These are phyloP conservation scores for Smithsoniella earleae DNA, from an alignment of 163 green algal genomes.

Conservation along the genomic window DNA sequence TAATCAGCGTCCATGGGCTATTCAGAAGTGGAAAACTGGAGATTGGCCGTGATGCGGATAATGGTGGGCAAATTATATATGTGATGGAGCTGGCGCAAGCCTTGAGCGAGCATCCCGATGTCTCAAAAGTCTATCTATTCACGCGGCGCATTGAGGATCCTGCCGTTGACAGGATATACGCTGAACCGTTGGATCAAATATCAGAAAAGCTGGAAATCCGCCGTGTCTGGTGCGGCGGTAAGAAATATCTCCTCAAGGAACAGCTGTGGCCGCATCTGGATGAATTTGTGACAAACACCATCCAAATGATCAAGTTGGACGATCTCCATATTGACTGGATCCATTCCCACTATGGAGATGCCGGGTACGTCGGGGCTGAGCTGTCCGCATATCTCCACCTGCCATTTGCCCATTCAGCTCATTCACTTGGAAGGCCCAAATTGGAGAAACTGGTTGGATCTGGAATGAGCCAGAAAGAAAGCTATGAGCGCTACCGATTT, in stretches of 20 bases:
- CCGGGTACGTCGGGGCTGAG: not conserved
- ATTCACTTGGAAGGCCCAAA: not conserved
- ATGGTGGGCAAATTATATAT: no score
- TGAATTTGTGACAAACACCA: not conserved
- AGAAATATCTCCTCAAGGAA: not conserved
- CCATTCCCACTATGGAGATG: not conserved
- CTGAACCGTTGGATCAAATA: not conserved
- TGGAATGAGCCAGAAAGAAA: not conserved
- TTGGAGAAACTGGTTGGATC: not conserved
- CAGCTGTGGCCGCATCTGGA: not conserved
- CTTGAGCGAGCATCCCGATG: no score
- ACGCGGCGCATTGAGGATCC: not conserved
- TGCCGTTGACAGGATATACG: not conserved
- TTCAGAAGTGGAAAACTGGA: no score
- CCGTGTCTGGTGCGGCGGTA: not conserved
- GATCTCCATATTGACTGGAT: not conserved
- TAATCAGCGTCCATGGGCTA: no score
- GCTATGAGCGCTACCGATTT: not conserved
- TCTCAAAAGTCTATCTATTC: not conserved
- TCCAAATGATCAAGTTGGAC: not conserved
- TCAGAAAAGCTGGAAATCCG: not conserved
- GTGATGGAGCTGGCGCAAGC: no score
- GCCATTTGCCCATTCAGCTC: not conserved
- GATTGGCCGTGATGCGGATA: no score
- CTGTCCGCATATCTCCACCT: not conserved